Evolutionary conservation across 129 eudicot species (phyloP).

Genomic region (Artemisia tridentata): DNA sequence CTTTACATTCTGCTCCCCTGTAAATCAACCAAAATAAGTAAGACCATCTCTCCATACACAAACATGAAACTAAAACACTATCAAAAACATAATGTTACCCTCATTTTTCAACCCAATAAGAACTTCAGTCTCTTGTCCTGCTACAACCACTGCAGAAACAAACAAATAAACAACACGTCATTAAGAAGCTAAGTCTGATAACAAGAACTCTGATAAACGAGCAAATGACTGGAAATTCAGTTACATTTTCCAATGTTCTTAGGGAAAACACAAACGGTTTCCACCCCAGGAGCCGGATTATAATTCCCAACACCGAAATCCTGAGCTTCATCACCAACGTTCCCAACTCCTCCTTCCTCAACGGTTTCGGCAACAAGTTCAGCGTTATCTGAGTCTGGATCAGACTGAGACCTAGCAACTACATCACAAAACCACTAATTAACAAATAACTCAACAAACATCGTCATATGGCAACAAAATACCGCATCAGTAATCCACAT

Average conservation of each 20-base stretch:
- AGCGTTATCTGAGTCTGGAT: constrained; percentile 47
- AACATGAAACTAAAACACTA: background rate
- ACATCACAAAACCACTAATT: constrained; percentile 12
- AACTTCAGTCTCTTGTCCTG: constrained; percentile 85
- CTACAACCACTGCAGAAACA: constrained; percentile 58
- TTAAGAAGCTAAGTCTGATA: background rate
- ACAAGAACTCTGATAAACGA: background rate
- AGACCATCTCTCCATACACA: constrained; percentile 19
- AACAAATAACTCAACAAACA: constrained; percentile 1
- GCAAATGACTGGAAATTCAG: background rate
- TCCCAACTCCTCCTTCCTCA: constrained; percentile 56
- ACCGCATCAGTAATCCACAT: background rate
- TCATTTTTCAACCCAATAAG: constrained; percentile 83
- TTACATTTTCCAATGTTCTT: constrained; percentile 62
- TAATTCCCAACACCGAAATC: constrained; percentile 60
- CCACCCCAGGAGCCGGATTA: constrained; percentile 78
- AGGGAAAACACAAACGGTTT: constrained; percentile 90
- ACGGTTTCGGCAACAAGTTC: constrained; percentile 45
- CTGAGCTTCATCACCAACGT: constrained; percentile 66
- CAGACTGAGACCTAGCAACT: constrained; percentile 90
- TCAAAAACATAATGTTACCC: constrained; percentile 41
- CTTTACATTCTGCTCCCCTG: constrained; percentile 63
- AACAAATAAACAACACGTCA: background rate
- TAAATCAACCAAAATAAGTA: constrained; percentile 6
- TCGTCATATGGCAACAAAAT: constrained; percentile 2